Percentiles rank a stretch among this genome's conserved stretches.
Evolutionary conservation across 805 yeast species (phyloP).

Genomic region (Kodamaea hsintzibuensis): DNA sequence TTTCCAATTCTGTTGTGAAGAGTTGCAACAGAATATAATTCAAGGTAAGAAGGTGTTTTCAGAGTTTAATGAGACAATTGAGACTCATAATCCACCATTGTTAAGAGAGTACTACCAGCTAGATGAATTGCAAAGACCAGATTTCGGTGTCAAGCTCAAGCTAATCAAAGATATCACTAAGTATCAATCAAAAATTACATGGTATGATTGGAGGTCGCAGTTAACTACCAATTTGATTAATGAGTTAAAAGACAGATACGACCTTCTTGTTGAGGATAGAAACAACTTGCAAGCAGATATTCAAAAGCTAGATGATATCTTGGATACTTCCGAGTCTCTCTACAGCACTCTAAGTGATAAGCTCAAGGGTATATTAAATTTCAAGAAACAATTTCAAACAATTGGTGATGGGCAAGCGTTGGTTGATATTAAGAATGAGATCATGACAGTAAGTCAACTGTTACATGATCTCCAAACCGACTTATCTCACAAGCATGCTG

Average conservation of each 20-base stretch:
- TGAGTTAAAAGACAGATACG: constrained; percentile 25
- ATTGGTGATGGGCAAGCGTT: constrained; percentile 14
- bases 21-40: constrained; percentile 49
- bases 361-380: constrained; percentile 13
- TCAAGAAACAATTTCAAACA: constrained; percentile 12
- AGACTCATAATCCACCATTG: constrained; percentile 48
- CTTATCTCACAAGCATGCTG: constrained; percentile 9
- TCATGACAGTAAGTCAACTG: constrained; percentile 17
- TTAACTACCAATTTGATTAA: constrained; percentile 47
- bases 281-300: constrained; percentile 15
- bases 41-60: constrained; percentile 51
- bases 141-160: constrained; percentile 50
- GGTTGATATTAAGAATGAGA: constrained; percentile 17
- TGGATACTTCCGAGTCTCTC: constrained; percentile 11
- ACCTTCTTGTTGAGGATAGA: constrained; percentile 22
- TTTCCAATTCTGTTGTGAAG: constrained; percentile 55
- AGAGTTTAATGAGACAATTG: constrained; percentile 47
- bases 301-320: constrained; percentile 12
- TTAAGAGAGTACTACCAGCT: constrained; percentile 50
- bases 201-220: constrained; percentile 65
- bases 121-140: constrained; percentile 34
- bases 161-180: constrained; percentile 52
- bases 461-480: constrained; percentile 15
- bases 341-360: constrained; percentile 16
- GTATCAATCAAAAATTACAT: constrained; percentile 52